Evolutionary conservation across 2,329 filamentous ascomycete species (phyloP).

Genomic region (Xylaria hypoxylon): DNA sequence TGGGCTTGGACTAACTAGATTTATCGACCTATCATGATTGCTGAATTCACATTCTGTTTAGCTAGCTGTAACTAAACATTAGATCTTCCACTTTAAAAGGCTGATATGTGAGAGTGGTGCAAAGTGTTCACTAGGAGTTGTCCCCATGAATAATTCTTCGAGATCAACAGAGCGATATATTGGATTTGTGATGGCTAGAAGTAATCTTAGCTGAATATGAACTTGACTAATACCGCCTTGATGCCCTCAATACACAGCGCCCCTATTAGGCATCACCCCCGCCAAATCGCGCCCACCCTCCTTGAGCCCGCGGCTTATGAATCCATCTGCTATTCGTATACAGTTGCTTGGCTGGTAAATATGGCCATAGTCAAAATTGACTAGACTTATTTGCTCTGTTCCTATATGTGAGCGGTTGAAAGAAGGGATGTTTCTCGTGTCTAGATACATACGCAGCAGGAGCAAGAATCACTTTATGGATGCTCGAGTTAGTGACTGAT

Average conservation of each 20-base stretch:
- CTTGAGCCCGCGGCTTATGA: not conserved
- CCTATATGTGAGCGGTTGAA: not conserved
- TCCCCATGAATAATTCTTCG: too few species aligned
- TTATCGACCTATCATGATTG: too few species aligned
- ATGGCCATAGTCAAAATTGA: not conserved
- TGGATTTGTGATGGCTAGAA: conserved; percentile 1
- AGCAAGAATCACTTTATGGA: not conserved
- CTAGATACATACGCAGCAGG: conserved; percentile 5
- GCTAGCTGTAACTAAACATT: too few species aligned
- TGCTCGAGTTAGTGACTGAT: not conserved
- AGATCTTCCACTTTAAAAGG: too few species aligned
- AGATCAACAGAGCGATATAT: not conserved
- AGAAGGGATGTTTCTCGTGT: not conserved
- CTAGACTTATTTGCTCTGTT: not conserved
- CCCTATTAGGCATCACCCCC: not conserved
- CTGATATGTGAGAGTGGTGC: too few species aligned
- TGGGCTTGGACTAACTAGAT: too few species aligned
- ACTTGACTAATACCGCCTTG: not conserved
- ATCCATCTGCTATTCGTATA: not conserved
- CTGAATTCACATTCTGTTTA: too few species aligned
- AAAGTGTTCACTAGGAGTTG: too few species aligned
- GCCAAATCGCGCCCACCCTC: not conserved
- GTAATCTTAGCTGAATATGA: not conserved
- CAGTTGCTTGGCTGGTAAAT: not conserved
- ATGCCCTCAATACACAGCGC: not conserved